Conservation (phyloP, 2,329 filamentous ascomycete genomes). For the Phaeosphaeria sp. region DNA sequence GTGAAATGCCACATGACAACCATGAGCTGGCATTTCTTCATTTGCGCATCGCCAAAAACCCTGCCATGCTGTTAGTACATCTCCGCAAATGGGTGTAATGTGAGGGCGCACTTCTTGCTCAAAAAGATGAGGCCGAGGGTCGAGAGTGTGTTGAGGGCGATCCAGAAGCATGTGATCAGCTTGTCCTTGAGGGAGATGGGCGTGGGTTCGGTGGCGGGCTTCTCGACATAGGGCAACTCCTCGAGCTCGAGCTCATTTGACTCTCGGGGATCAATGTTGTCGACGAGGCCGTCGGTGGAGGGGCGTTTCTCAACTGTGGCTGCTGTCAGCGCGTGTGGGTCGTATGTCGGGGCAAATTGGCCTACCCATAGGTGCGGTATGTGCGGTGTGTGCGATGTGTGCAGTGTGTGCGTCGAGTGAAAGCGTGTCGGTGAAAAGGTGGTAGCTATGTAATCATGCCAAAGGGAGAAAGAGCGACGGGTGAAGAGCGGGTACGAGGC, state of each 20-base stretch:
- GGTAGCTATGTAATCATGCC: slow-evolving; percentile 37
- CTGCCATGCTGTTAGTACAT: slow-evolving; percentile 39
- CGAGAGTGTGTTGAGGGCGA: slow-evolving; percentile 52
- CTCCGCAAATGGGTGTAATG: background rate
- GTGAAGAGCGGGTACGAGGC: background rate
- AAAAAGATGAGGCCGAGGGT: slow-evolving; percentile 54
- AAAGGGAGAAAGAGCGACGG: slow-evolving; percentile 11
- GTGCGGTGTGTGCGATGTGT: slow-evolving; percentile 27
- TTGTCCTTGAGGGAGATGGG: slow-evolving; percentile 44
- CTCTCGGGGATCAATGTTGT: slow-evolving; percentile 45
- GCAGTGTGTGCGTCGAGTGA: slow-evolving; percentile 29
- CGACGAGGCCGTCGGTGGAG: slow-evolving; percentile 47
- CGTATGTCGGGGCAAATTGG: slow-evolving; percentile 4
- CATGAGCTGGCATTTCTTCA: slow-evolving; percentile 54
- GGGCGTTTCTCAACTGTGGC: slow-evolving; percentile 44
- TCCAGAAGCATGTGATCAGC: slow-evolving; percentile 49
- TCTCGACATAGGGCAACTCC: slow-evolving; percentile 45
- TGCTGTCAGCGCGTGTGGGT: slow-evolving; percentile 25
- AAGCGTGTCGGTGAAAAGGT: slow-evolving; percentile 21
- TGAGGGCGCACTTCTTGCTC: slow-evolving; percentile 50
- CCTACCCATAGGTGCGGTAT: slow-evolving; percentile 37
- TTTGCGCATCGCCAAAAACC: slow-evolving; percentile 53
- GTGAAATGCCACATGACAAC: slow-evolving; percentile 58
- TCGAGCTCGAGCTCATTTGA: slow-evolving; percentile 43
- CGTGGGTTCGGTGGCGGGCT: slow-evolving; percentile 27